A percentile compares a stretch with the other conserved stretches of the same genome.
Evolutionary conservation across 129 eudicot species (phyloP).

Genomic region (Mikania micrantha): DNA sequence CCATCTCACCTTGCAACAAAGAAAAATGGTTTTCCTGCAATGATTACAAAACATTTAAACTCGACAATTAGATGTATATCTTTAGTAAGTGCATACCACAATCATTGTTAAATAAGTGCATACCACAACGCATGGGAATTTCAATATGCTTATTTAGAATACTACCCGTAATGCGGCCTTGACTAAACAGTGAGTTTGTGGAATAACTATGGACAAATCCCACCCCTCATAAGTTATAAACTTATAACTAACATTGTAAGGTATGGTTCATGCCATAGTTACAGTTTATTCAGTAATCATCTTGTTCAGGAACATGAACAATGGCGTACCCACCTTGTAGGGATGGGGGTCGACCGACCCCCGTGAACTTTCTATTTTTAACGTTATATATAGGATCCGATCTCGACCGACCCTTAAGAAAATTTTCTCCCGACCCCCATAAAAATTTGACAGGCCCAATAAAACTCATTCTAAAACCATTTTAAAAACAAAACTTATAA

Average conservation of each 20-base stretch:
- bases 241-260: not conserved
- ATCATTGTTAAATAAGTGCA: not conserved
- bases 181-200: not conserved
- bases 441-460: too few relatives aligned
- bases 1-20: slow-evolving; percentile 78
- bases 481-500: too few relatives aligned
- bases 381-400: too few relatives aligned
- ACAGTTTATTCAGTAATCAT: not conserved
- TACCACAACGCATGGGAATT: not conserved
- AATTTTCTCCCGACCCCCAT: too few relatives aligned
- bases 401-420: too few relatives aligned
- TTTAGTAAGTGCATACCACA: not conserved
- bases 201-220: not conserved
- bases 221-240: not conserved
- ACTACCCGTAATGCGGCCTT: not conserved
- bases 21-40: slow-evolving; percentile 88
- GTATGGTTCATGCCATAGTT: not conserved
- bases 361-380: too few relatives aligned
- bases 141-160: not conserved
- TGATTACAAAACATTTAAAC: not conserved
- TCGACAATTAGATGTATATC: not conserved
- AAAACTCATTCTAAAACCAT: too few relatives aligned
- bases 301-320: not conserved
- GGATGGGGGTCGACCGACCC: too few relatives aligned
- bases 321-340: too few relatives aligned